A percentile compares a stretch with the other conserved stretches of the same genome.
phyloP scores from a whole-genome alignment of 2,329 filamentous ascomycete species.

The Diaporthe helianthi region DNA sequence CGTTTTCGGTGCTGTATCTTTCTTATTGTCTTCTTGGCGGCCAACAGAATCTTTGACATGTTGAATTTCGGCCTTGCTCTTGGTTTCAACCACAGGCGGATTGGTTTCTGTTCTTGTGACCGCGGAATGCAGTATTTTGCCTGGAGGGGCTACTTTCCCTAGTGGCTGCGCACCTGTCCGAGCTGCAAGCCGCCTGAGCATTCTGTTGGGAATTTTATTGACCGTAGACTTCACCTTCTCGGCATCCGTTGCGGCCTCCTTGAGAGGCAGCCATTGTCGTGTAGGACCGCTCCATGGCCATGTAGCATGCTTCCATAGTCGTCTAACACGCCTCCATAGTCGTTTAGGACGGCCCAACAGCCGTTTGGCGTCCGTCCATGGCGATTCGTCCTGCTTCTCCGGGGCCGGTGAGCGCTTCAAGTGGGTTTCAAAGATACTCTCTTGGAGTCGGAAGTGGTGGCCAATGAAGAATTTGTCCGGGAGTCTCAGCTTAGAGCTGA shows the following conservation, averaged over 20 bases:
- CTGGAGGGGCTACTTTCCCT: background rate
- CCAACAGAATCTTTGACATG: background rate
- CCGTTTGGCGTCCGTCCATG: background rate
- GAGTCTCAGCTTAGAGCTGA: background rate
- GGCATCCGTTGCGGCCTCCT: background rate
- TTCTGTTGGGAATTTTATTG: no score
- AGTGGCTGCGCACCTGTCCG: background rate
- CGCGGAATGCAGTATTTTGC: background rate
- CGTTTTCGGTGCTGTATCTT: background rate
- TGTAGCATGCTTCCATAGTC: background rate
- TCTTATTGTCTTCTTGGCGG: background rate
- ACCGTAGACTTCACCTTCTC: no score
- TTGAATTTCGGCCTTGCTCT: background rate
- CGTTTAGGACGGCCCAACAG: background rate
- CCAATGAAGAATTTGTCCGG: conserved; percentile 19
- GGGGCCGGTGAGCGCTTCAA: no score
- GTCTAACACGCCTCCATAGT: no score
- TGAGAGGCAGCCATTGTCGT: background rate
- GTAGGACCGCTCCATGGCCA: background rate
- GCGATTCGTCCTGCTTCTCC: background rate
- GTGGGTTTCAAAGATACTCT: background rate
- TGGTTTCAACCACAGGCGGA: background rate
- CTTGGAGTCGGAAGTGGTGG: conserved; percentile 21
- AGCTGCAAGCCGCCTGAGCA: background rate
- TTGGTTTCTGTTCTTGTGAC: background rate